phyloP scores from a whole-genome alignment of 768 basidiomycete genomes.

The Peribolospora baueri region DNA sequence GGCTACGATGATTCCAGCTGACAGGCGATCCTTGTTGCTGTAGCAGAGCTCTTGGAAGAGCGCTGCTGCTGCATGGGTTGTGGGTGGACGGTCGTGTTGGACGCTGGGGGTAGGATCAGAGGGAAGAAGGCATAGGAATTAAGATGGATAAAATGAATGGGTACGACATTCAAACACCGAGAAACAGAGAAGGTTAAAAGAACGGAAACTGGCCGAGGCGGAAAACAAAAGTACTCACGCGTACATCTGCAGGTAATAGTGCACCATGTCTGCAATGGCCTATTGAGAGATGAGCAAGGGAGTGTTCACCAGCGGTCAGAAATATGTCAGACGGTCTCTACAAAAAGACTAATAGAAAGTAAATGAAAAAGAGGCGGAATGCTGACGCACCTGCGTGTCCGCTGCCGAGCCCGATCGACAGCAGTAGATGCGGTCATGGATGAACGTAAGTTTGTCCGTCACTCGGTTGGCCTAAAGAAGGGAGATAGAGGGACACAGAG shows the following conservation, averaged over 20 bases:
- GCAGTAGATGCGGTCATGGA: slow-evolving; percentile 96
- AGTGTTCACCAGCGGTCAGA: background rate
- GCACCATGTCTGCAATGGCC: slow-evolving; percentile 75
- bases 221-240: slow-evolving; percentile 26
- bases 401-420: slow-evolving; percentile 92
- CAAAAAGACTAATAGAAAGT: background rate
- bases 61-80: slow-evolving; percentile 58
- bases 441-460: slow-evolving; percentile 58
- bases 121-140: slow-evolving; percentile 18
- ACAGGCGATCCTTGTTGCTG: slow-evolving; percentile 66
- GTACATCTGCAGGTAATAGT: slow-evolving; percentile 53
- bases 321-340: no score
- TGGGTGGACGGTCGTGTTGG: slow-evolving; percentile 35
- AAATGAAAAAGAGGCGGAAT: background rate
- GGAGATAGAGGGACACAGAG: background rate
- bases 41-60: slow-evolving; percentile 75
- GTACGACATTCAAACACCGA: background rate
- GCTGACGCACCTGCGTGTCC: slow-evolving; percentile 46
- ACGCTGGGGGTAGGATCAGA: slow-evolving; percentile 14
- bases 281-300: slow-evolving; percentile 6
- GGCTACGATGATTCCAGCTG: slow-evolving; percentile 88
- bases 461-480: slow-evolving; percentile 66
- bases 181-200: background rate
- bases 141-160: background rate
- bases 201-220: no score